Base-by-base conservation (phyloP, 2,329 filamentous ascomycete species). In the Cytospora piceicola region DNA sequence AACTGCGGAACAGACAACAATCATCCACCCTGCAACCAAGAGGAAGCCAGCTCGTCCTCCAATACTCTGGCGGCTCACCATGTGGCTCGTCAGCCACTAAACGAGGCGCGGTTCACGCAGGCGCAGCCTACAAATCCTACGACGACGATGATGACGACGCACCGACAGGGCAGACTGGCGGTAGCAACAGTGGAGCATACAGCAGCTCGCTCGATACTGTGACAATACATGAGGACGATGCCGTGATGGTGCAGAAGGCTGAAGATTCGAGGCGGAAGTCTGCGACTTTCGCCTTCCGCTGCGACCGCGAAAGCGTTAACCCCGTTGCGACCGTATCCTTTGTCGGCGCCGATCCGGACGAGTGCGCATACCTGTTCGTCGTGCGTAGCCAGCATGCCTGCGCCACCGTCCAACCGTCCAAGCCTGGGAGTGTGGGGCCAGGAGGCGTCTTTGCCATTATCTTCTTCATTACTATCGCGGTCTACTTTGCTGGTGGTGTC, bases 361-460 rank as follows among this genome's bases (percentile, higher is more conserved):
- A 96, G 67, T 99, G 95, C 82, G 88, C 92, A 34, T 99, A 98
- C 79, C 91, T 96, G 78, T 99, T 99, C 80, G 94, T 98, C 77
- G 90, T 94, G 58, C 90, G 94, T 70, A 95, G 92, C 29, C 84
- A 87, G 55, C 90, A 93, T 70, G 94, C 94, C 14, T 99, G 95
- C 72, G 82, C 85, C 15, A 82, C 82, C 63, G 83, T 85, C 54
- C 86, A 89, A 74, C 88, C 89, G 65, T 88, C 90, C 76, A 92
- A 91, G 75, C 83, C 92, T 79, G 78, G 94, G 81, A 81, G 89
- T 78, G 80, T 90, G 82, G 78, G 91, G 74, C 80, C 95, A 77
- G 73, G 91, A 75, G 79, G 93, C 81, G 77, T 99, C 15, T 99
- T 99, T 75, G 91, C 91, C 67, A 90, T 98, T 69, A 98, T 99